A percentile compares a stretch with the other conserved stretches of the same genome.
Evolutionary conservation across 169 alveolate species (phyloP).

Genomic region (Theileria equi): DNA sequence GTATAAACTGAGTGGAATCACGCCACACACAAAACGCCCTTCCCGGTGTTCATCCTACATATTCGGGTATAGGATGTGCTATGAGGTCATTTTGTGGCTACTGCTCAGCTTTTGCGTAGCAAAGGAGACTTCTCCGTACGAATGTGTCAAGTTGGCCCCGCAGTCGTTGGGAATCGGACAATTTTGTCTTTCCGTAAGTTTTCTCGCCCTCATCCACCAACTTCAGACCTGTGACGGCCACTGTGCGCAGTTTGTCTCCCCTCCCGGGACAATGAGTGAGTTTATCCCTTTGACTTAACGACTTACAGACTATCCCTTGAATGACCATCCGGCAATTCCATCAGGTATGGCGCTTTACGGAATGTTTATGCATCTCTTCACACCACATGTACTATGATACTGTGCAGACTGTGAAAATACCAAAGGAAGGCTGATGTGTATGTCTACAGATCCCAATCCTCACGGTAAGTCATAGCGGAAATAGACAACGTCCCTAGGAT

Average conservation of each 20-base stretch:
- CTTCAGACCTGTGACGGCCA: constrained; percentile 47
- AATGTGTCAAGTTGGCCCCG: constrained; percentile 46
- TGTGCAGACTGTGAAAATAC: constrained; percentile 44
- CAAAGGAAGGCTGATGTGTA: constrained; percentile 40
- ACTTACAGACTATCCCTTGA: constrained; percentile 36
- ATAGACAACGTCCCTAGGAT: constrained; percentile 24
- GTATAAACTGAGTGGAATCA: too few relatives aligned
- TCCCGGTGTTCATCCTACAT: not conserved
- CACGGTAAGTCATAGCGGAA: constrained; percentile 20
- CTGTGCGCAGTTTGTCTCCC: constrained; percentile 34
- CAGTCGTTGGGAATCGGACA: constrained; percentile 60
- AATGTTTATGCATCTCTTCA: too few relatives aligned
- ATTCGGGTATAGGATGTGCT: too few relatives aligned
- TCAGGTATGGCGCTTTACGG: constrained; percentile 6
- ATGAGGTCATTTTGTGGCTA: too few relatives aligned
- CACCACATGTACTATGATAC: too few relatives aligned
- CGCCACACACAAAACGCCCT: too few relatives aligned
- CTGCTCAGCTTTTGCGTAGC: too few relatives aligned
- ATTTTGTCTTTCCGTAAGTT: constrained; percentile 59
- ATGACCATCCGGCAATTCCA: constrained; percentile 27
- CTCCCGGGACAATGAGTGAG: constrained; percentile 58
- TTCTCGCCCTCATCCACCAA: not conserved
- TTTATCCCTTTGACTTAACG: not conserved
- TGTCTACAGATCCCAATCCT: constrained; percentile 36
- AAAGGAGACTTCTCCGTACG: too few relatives aligned